A percentile compares a stretch with the other conserved stretches of the same genome.
Conservation (phyloP, 2,329 filamentous ascomycete species). For the Aspergillus awamori region DNA sequence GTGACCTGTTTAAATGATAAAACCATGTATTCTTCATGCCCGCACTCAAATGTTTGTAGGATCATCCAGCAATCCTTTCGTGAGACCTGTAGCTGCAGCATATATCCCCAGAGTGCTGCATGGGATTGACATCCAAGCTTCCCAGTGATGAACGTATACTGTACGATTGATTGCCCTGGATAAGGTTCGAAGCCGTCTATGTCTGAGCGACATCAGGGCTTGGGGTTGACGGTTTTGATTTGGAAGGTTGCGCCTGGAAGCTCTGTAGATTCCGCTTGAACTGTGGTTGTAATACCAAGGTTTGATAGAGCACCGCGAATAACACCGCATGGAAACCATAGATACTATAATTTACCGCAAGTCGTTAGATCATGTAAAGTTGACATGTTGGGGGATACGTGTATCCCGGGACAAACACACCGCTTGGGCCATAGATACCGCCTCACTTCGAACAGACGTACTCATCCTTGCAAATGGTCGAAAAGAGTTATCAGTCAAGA, state of each 20-base stretch:
- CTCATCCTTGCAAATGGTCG: conserved; percentile 88
- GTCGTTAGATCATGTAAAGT: conserved; percentile 8
- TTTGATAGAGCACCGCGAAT: conserved; percentile 90
- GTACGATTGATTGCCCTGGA: neutral
- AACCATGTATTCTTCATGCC: conserved; percentile 12
- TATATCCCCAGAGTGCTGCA: neutral
- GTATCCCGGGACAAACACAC: conserved; percentile 53
- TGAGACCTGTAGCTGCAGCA: neutral
- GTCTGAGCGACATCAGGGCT: conserved; percentile 54
- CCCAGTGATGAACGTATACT: neutral
- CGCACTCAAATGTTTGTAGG: neutral
- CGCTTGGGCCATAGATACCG: conserved; percentile 73
- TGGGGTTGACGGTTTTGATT: conserved; percentile 78
- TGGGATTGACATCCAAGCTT: neutral
- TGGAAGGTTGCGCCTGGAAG: conserved; percentile 91
- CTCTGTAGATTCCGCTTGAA: conserved; percentile 86
- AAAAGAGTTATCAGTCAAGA: conserved; percentile 90
- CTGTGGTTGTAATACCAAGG: conserved; percentile 85
- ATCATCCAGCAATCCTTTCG: neutral
- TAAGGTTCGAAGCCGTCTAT: neutral
- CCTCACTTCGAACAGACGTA: conserved; percentile 73
- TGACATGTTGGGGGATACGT: neutral
- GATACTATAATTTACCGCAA: conserved; percentile 61
- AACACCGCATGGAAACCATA: conserved; percentile 94
- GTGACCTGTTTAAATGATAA: conserved; percentile 21